Base-by-base conservation (phyloP, 352 stramenopile genomes). In the Halophytophthora polymorphica region DNA sequence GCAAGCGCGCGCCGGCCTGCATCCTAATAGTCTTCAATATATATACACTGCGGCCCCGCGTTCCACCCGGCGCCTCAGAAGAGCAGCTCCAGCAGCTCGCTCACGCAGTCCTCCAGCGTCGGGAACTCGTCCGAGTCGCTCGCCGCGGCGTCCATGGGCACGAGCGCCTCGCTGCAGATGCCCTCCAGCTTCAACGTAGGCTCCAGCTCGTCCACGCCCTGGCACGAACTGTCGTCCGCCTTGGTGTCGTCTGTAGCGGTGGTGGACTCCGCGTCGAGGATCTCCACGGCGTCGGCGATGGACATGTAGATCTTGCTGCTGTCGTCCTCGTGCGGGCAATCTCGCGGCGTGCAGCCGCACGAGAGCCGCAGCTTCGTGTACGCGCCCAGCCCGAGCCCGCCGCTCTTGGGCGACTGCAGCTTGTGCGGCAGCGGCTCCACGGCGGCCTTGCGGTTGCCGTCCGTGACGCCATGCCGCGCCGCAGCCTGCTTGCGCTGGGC, bases 31-130 rank as follows among this genome's bases (percentile, higher is more conserved):
- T 31, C 25, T 31, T 31, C 25, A 31, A 31, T 31, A 31, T 31
- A 31, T 31, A 31, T 31, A 31, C 25, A 31, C 25, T 31, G 25
- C 4, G 4, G 25, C 8, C 25, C 25, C 25, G n/a, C 8, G 17
- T 12, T 38, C 28, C 19, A 40, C 2, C 11, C 38, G 19, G 2
- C 39, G 12, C 34, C 23, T 72, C 50, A 80, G 48, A 83, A 86
- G 33, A 89, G 71, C 56, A 89, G 57, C 18, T 89, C 77, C 53
- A 86, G 70, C 28, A 89, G 63, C 46, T 79, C 77, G 28, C 73
- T 77, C 33, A 73, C 77, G 41, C 75, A 88, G 45, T 85, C 77
- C 33, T 89, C 72, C 1, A 89, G 65, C 18, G 68, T 81, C 28
- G 77, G 77, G 14, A 66, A 73, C 19, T 75, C 61, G 28, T 61